Evolutionary conservation across 306 rosid species (phyloP).

Genomic region (Glycine latifolia): DNA sequence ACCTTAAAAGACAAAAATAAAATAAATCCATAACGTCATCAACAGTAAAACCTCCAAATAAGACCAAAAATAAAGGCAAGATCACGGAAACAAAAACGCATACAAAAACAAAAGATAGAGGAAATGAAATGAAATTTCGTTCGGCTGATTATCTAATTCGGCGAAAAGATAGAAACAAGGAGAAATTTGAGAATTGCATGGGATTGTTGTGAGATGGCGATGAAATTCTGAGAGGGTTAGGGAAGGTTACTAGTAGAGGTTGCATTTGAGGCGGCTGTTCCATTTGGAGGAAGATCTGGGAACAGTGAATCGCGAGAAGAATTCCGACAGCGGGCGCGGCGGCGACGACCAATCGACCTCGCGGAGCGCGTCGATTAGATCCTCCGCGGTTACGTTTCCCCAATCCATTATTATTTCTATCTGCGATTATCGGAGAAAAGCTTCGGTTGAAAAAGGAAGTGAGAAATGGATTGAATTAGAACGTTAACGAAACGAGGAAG

Average conservation of each 20-base stretch:
- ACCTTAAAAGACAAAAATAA: not conserved
- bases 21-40: not conserved
- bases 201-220: not conserved
- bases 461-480: not conserved
- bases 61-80: not conserved
- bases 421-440: not conserved
- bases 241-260: conserved; percentile 80
- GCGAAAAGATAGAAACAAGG: not conserved
- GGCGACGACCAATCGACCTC: conserved; percentile 99
- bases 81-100: not conserved
- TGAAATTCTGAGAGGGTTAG: not conserved
- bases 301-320: conserved; percentile 88
- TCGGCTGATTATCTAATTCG: not conserved
- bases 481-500: not conserved
- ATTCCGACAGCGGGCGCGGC: conserved; percentile 92
- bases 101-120: not conserved
- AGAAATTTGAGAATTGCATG: not conserved
- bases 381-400: conserved; percentile 98
- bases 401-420: conserved; percentile 67
- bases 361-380: conserved; percentile 94
- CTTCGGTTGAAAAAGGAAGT: not conserved
- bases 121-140: not conserved
- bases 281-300: conserved; percentile 89
- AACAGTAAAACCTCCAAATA: not conserved
- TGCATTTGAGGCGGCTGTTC: conserved; percentile 99